Percentiles rank a stretch among this genome's conserved stretches.
phyloP scores from a whole-genome alignment of 768 basidiomycete genomes.

The Rhodotorula paludigena region DNA sequence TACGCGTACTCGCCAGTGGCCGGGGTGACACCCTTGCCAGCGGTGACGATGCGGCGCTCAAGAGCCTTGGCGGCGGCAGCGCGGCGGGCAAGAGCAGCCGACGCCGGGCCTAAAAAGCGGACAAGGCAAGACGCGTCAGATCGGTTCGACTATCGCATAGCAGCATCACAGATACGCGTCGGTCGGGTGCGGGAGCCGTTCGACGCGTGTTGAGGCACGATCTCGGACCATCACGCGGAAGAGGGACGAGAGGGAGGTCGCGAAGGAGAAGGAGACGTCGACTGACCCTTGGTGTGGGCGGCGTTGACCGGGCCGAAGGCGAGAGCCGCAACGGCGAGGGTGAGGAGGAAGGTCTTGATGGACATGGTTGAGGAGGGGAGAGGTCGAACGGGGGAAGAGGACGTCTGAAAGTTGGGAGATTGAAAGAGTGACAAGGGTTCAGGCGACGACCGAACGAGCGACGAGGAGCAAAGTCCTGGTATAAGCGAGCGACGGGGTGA shows the following conservation, averaged over 20 bases:
- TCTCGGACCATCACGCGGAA: neutral
- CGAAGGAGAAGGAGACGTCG: neutral
- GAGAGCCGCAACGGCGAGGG: constrained; percentile 32
- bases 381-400: neutral
- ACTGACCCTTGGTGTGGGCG: neutral
- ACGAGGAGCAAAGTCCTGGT: too few relatives aligned
- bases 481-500: neutral
- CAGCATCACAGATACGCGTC: neutral
- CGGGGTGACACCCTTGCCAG: neutral
- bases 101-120: too few relatives aligned
- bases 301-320: constrained; percentile 31
- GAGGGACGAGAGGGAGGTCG: neutral
- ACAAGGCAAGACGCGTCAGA: too few relatives aligned
- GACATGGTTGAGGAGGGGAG: constrained; percentile 11
- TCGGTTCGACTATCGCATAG: too few relatives aligned
- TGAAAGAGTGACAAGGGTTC: constrained; percentile 14
- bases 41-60: constrained; percentile 14
- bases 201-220: too few relatives aligned
- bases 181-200: neutral
- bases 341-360: constrained; percentile 31
- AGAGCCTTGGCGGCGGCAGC: constrained; percentile 25
- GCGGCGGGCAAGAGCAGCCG: constrained; percentile 27
- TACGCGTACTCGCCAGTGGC: neutral
- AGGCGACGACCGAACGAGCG: constrained; percentile 1
- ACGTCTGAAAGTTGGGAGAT: neutral